phyloP scores from a whole-genome alignment of 768 basidiomycete genomes.

The Agaricus sinodeliciosus region DNA sequence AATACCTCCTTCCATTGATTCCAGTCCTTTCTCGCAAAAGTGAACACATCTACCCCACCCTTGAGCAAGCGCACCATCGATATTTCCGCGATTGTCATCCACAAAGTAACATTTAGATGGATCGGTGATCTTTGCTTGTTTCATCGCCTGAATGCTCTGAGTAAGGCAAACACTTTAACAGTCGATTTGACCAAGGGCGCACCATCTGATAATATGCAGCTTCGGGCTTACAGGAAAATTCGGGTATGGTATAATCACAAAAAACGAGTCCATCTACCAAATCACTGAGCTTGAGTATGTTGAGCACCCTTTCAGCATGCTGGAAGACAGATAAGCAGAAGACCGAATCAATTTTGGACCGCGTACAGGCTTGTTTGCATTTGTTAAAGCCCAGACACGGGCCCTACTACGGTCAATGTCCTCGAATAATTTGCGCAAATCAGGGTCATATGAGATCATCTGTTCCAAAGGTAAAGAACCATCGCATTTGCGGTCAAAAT shows the following conservation, averaged over 20 bases:
- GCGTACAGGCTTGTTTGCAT: conserved; percentile 70
- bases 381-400: conserved; percentile 83
- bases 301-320: conserved; percentile 79
- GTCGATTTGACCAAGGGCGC: conserved; percentile 1
- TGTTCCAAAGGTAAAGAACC: conserved; percentile 77
- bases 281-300: conserved; percentile 66
- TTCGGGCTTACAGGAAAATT: conserved; percentile 82
- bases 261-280: conserved; percentile 70
- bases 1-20: conserved; percentile 57
- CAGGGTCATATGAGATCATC: conserved; percentile 62
- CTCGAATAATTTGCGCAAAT: conserved; percentile 58
- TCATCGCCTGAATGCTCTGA: conserved; percentile 48
- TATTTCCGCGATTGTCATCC: conserved; percentile 70
- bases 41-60: conserved; percentile 75
- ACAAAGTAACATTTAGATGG: conserved; percentile 71
- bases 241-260: conserved; percentile 63
- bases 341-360: not conserved
- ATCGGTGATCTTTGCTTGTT: conserved; percentile 51
- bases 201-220: conserved; percentile 63
- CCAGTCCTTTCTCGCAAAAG: conserved; percentile 65
- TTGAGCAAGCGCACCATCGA: conserved; percentile 54
- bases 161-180: not conserved
- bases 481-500: conserved; percentile 82
- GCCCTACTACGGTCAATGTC: conserved; percentile 75
- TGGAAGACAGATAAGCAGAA: conserved; percentile 21